Percentiles rank a stretch among this genome's conserved stretches.
These are phyloP conservation scores for Kwoniella shivajii DNA, from an alignment of 1,284 basidiomycete species.

Conservation along the genomic window DNA sequence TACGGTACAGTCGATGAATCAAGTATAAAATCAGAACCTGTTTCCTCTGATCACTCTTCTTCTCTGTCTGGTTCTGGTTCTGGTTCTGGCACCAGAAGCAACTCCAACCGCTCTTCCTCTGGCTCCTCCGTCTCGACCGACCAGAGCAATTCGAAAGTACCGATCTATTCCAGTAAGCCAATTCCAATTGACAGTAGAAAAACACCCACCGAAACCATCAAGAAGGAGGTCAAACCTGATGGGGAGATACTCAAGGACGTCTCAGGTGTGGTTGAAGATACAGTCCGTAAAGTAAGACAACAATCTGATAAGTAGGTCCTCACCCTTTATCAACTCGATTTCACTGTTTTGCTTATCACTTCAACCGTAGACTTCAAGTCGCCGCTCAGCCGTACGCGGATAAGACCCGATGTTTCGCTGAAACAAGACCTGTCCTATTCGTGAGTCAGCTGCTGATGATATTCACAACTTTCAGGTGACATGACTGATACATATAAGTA, in stretches of 20 bases:
- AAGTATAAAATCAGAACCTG: background rate
- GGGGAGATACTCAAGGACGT: conserved; percentile 18
- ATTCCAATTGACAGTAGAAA: background rate
- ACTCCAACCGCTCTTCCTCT: background rate
- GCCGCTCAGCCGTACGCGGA: conserved; percentile 39
- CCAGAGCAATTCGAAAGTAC: background rate
- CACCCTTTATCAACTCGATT: background rate
- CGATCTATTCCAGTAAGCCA: background rate
- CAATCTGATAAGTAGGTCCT: conserved; percentile 38
- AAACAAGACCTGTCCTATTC: conserved; percentile 41
- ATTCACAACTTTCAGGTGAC: background rate
- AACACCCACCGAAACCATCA: background rate
- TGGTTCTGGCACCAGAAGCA: too few relatives aligned
- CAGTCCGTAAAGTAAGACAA: conserved; percentile 31
- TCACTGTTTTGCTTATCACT: too few relatives aligned
- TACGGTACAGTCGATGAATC: background rate
- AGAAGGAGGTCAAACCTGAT: conserved; percentile 8
- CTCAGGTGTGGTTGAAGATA: conserved; percentile 28
- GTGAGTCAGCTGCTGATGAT: conserved; percentile 21
- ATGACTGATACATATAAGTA: conserved; percentile 6
- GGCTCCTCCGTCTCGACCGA: background rate
- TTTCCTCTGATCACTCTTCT: background rate
- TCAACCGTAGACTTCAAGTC: conserved; percentile 31
- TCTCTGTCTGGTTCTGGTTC: too few relatives aligned
- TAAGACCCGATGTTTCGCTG: conserved; percentile 35